Evolutionary conservation across 352 stramenopile genomes (phyloP), one percentile per base, ranked within the genome.

Genomic region (Elongisporangium prolatum): DNA sequence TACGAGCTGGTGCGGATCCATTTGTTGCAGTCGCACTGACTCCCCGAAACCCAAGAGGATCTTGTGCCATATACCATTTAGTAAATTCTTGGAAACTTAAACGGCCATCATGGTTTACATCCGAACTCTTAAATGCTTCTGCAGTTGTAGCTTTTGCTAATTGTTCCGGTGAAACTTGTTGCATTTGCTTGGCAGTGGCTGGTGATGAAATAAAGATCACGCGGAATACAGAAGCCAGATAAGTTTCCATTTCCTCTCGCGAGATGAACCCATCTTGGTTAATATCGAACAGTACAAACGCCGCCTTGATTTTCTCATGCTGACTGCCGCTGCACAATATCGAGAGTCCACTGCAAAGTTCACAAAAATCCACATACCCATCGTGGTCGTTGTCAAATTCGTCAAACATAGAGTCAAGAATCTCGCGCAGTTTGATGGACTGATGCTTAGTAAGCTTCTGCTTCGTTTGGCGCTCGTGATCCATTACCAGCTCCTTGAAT

Each of bases 231-330:
- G 84, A 94, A 10, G 79, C 64, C 48, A 96, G 63, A 50, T 96
- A 97, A 51, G 79, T 95, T 64, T 90, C 76, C 75, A 97, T 93
- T 62, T 97, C 87, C 48, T 88, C 71, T 8, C 63, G 62, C 10
- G 80, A 85, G 54, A 97, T 93, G 59, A 80, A 93, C 0, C 86
- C 85, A 38, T 97, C 88, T 59, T 89, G 77, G 56, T 96, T 90
- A 57, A 95, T 78, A 58, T 97, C 89, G 61, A 95, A 96, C 11
- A 97, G 67, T 28, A 73, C 77, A 51, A 97, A 97, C 3, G 86
- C 84, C 2, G 84, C 76, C 25, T 82, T 75, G 11, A 93, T 75
- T 64, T 95, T 95, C 25, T 96, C 86, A 51, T 87, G 66, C 48
- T 94, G 83, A 0, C 77, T 83, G 3, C 88, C 88, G 3, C 71